Base-by-base conservation (phyloP, 116 monocot genomes). In the Dioscorea cayenensis region DNA sequence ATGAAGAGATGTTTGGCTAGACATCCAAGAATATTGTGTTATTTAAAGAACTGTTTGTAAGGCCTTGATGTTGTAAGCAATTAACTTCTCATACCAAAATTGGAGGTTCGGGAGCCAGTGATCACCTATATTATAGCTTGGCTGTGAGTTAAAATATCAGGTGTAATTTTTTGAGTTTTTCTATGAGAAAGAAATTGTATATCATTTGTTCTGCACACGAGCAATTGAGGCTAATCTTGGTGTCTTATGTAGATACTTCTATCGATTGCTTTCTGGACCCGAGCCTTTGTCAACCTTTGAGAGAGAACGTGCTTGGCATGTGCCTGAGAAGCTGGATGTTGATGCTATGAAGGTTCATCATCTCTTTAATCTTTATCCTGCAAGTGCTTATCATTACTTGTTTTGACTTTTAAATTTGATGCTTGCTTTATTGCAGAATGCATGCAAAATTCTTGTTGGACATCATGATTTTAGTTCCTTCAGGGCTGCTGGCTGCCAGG, bases 401-500 rank as follows among this genome's bases (percentile, higher is more conserved):
- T 51, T 80, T 60, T 19, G 55, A 19, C 51, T 28, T 62, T 37
- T 14, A 29, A 13, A 23, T 78, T 67, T 66, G 66, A 66, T 9
- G 14, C 21, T 10, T 61, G 29, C 60, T 22, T 25, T 63, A 49
- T 55, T 78, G 83, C 87, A 95, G 95, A 84, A 83, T 76, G 95
- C 90, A 38, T 90, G 95, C 81, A 80, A 49, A 48, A 72, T 90
- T 60, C 90, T 95, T 65, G 69, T 84, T 69, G 95, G 95, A 5
- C 62, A 38, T 73, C 95, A 92, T 87, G 95, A 96, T 87, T 96
- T 96, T 78, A 96, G 92, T 69, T 96, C 95, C 49, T 96, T 96
- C 80, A 84, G 95, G 68, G 95, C 90, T 78, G 75, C 92, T 80
- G 92, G 92, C 72, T 95, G 95, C 64, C 95, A 95, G 92, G 95